Base-by-base conservation (phyloP, 2,329 filamentous ascomycete genomes). In the Colletotrichum agaves region DNA sequence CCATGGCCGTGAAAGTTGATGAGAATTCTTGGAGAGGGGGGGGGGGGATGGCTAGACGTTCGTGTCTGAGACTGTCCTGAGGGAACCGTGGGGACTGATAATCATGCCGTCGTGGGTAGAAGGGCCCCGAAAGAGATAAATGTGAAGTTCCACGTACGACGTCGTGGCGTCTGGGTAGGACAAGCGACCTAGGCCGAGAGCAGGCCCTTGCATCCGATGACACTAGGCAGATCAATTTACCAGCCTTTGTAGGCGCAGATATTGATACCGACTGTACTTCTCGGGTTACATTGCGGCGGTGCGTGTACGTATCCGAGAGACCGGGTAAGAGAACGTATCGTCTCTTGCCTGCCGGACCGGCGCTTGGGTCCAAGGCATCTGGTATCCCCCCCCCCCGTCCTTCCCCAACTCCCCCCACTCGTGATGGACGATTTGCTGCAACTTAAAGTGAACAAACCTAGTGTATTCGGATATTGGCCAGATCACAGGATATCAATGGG, bases 381-480 rank as follows among this genome's bases (percentile, higher is more conserved):
- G 52, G 55, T 59, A n/a, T 47, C 15, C 52, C 61, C 43, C 33
- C 53, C 61, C 43, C 33, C 19, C 61, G n/a, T 21, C 37, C 21
- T n/a, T n/a, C 58, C 35, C 3, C 53, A 27, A 33, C 17, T 39
- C 17, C 43, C 43, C 49, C 53, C 46, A 53, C 39, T 53, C 47
- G 27, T 43, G 39, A 60, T 55, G 39, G 61, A 39, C 47, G 65
- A 67, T 59, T 55, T 60, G 65, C 47, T 64, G 61, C 53, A 67
- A 67, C 65, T 67, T 61, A 67, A 67, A 67, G 44, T 31, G 61
- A 60, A 65, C 41, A 64, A 33, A 47, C 50, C 31, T 17, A n/a
- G n/a, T n/a, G n/a, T n/a, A 33, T 33, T 31, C 64, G 12, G 33
- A 21, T 39, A 64, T 63, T 67, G 65, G 65, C 53, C 47, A 64